phyloP scores from a whole-genome alignment of 2,329 filamentous ascomycete genomes.

The Penicillium sp. region DNA sequence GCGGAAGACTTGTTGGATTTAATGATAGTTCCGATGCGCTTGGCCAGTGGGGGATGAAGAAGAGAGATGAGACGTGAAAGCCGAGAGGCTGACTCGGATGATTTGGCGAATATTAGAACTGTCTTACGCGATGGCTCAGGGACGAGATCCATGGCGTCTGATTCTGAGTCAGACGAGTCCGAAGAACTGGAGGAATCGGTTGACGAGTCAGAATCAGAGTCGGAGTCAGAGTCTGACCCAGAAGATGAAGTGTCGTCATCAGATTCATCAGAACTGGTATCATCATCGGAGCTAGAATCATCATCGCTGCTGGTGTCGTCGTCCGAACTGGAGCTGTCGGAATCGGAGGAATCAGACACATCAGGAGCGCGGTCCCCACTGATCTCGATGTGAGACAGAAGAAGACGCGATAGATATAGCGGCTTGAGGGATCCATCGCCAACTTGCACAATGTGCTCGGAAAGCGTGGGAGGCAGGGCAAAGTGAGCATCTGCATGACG shows the following conservation, averaged over 20 bases:
- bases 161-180: slow-evolving; percentile 26
- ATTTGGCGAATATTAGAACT: slow-evolving; percentile 83
- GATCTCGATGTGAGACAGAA: slow-evolving; percentile 48
- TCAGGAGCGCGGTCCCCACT: slow-evolving; percentile 11
- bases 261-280: slow-evolving; percentile 35
- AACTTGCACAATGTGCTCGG: slow-evolving; percentile 65
- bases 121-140: slow-evolving; percentile 37
- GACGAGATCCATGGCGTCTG: slow-evolving; percentile 11
- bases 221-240: slow-evolving; percentile 24
- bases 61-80: slow-evolving; percentile 74
- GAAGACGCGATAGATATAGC: slow-evolving; percentile 74
- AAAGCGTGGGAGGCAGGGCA: slow-evolving; percentile 60
- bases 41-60: slow-evolving; percentile 57
- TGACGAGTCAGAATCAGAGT: slow-evolving; percentile 18
- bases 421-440: slow-evolving; percentile 71
- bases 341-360: slow-evolving; percentile 11
- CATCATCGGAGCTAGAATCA: slow-evolving; percentile 37
- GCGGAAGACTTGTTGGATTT: slow-evolving; percentile 71
- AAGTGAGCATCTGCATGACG: slow-evolving; percentile 40
- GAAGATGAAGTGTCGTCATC: slow-evolving; percentile 31
- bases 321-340: slow-evolving; percentile 20
- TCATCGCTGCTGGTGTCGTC: slow-evolving; percentile 21
- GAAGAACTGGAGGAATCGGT: slow-evolving; percentile 19
- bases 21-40: slow-evolving; percentile 65
- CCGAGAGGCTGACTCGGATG: slow-evolving; percentile 81